Evolutionary conservation across 805 yeast species (phyloP), one percentile per base, ranked within the genome.

Genomic region (Saturnispora besseyi): DNA sequence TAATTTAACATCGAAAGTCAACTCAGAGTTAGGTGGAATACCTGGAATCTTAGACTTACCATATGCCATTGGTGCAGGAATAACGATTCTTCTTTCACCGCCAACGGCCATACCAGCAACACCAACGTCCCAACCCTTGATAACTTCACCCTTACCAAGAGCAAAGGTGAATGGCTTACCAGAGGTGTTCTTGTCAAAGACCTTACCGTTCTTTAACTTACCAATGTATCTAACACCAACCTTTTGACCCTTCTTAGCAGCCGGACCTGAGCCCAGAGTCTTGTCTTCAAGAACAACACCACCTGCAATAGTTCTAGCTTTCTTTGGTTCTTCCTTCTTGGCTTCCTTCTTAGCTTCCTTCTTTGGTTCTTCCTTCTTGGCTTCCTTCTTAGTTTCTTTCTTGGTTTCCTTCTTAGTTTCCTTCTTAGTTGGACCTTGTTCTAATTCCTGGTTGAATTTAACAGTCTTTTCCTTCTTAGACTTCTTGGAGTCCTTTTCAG

Each of bases 61-160:
- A 73, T 93, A 93, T 51, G 96, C 99, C 82, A 87, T 86, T 63
- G 90, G 80, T 49, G 99, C 84, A 61, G 99, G 99, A 59, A 93
- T 88, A 54, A 88, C 79, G 59, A 93, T 88, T 75, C 98, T 83
- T 79, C 99, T 90, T 78, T 93, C 99, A 66, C 98, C 98, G 64
- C 96, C 96, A 65, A 87, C 95, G 51, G 95, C 82, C 97, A 93
- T 90, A 67, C 98, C 98, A 52, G 91, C 89, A 62, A 93, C 93
- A 77, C 99, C 99, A 63, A 91, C 78, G 67, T 93, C 99, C 87
- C 96, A 93, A 57, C 98, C 99, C 71, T 87, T 87, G 76, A 93
- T 93, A 60, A 95, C 97, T 73, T 93, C 99, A 66, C 98, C 99
- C 69, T 84, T 86, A 63, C 99, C 99, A 61, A 93, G 78, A 55